phyloP scores from a whole-genome alignment of 805 yeast genomes.

The Candida dajiaensis region DNA sequence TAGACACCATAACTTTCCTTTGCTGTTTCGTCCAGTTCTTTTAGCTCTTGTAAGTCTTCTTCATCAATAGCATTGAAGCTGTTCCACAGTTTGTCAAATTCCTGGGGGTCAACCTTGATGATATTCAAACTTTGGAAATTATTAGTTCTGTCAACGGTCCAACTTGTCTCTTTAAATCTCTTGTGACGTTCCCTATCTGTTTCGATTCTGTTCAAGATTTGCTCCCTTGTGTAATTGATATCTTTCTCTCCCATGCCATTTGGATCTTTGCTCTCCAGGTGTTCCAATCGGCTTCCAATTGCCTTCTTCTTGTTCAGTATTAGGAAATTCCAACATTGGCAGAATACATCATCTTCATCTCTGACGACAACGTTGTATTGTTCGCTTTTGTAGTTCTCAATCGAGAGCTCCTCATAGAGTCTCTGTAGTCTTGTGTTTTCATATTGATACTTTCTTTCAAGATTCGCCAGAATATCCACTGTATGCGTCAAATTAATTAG shows the following conservation, averaged over 20 bases:
- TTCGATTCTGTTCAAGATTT: constrained; percentile 76
- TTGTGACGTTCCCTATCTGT: constrained; percentile 91
- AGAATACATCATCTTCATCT: constrained; percentile 13
- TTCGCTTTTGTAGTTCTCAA: neutral
- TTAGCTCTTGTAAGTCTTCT: constrained; percentile 45
- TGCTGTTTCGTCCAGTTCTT: constrained; percentile 50
- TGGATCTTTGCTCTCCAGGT: constrained; percentile 3
- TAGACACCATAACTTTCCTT: constrained; percentile 38
- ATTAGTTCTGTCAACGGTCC: constrained; percentile 50
- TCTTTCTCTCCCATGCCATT: neutral
- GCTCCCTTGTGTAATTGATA: constrained; percentile 32
- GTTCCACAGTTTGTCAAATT: constrained; percentile 45
- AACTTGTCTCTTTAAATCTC: constrained; percentile 70
- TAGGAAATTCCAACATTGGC: constrained; percentile 18
- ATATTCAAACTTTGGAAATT: neutral
- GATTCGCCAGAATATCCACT: constrained; percentile 13
- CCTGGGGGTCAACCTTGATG: constrained; percentile 30
- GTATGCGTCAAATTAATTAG: constrained; percentile 16
- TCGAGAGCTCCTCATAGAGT: neutral
- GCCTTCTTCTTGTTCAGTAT: constrained; percentile 14
- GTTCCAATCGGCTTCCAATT: constrained; percentile 8
- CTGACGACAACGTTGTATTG: neutral
- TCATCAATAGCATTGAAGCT: constrained; percentile 30
- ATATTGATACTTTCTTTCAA: constrained; percentile 13
- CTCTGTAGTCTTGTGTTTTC: constrained; percentile 5